These are phyloP conservation scores for Allomyces macrogynus DNA, from an alignment of 192 early-diverging fungal species.

Conservation along the genomic window DNA sequence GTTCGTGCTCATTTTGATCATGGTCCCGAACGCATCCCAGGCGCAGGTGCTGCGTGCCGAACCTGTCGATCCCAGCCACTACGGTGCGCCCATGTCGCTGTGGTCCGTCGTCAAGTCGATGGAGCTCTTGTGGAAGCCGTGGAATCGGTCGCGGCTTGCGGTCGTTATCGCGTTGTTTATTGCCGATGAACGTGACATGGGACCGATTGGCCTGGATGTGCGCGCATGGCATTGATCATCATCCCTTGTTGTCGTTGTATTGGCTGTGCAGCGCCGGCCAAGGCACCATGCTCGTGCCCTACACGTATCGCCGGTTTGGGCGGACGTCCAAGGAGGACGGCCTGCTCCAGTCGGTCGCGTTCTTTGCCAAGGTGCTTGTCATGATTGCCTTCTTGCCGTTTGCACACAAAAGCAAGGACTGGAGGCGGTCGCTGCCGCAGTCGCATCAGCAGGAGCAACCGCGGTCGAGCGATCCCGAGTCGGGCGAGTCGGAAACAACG, in stretches of 20 bases:
- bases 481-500: too few species aligned
- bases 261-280: background rate
- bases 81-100: background rate
- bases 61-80: background rate
- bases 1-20: background rate
- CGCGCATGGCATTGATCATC: background rate
- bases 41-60: too few species aligned
- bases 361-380: background rate
- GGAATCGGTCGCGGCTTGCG: background rate
- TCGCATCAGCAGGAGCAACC: background rate
- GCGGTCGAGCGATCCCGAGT: too few species aligned
- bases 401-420: background rate
- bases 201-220: background rate
- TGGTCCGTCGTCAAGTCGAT: background rate
- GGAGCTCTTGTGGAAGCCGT: background rate
- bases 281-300: background rate
- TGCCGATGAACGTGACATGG: background rate
- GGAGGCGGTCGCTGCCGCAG: background rate
- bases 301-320: background rate
- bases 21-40: background rate
- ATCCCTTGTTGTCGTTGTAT: background rate
- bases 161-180: background rate
- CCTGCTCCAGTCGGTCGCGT: background rate
- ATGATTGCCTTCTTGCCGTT: background rate
- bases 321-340: too few species aligned